phyloP scores from a whole-genome alignment of 768 basidiomycete genomes.

The Mycena venus region DNA sequence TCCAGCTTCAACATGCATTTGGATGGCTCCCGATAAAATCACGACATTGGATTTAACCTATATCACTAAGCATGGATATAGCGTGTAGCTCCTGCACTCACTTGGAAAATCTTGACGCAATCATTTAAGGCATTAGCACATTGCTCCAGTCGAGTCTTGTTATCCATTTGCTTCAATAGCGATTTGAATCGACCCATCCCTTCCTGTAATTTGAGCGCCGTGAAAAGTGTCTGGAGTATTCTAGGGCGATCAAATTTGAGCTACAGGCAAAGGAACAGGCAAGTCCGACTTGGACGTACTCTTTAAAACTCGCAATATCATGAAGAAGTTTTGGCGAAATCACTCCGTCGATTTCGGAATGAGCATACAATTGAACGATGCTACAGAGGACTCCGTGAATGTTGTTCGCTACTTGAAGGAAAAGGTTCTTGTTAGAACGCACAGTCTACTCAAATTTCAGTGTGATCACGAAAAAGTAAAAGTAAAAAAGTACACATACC shows the following conservation, averaged over 20 bases:
- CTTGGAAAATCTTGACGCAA: background rate
- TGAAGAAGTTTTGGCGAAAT: background rate
- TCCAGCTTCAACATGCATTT: too few relatives aligned
- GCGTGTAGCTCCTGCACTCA: background rate
- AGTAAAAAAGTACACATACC: background rate
- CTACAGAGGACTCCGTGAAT: background rate
- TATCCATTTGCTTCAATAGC: background rate
- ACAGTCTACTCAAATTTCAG: background rate
- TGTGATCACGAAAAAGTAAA: background rate
- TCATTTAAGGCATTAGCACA: background rate
- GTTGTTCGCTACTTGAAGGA: background rate
- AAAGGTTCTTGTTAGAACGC: background rate
- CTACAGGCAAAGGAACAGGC: too few relatives aligned
- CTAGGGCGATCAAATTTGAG: background rate
- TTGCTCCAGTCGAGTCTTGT: background rate
- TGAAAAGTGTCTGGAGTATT: background rate
- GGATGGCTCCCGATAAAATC: too few relatives aligned
- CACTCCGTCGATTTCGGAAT: background rate
- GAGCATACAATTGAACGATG: background rate
- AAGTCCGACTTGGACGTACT: background rate
- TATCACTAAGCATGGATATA: too few relatives aligned
- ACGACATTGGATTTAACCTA: too few relatives aligned
- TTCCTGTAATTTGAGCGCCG: background rate
- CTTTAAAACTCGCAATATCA: background rate
- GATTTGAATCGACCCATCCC: background rate